Evolutionary conservation across 116 monocot genomes (phyloP).

Genomic region (Dioscorea cayenensis): DNA sequence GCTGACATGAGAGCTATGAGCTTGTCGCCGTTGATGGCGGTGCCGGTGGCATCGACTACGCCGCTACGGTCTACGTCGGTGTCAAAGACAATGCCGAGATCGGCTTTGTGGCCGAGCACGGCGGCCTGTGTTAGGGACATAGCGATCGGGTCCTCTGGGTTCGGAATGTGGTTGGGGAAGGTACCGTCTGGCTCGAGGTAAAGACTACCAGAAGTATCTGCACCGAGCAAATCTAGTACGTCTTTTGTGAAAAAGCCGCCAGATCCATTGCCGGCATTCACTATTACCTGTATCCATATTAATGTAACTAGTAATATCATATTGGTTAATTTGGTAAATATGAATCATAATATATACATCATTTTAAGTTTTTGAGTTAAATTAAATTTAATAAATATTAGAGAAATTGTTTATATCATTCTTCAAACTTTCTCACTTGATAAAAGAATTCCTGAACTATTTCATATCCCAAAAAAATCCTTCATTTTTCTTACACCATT

Average conservation of each 20-base stretch:
- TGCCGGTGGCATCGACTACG: slow-evolving; percentile 32
- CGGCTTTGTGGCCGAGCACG: slow-evolving; percentile 23
- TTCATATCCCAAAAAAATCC: no score
- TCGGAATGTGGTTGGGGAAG: slow-evolving; percentile 58
- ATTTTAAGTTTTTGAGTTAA: no score
- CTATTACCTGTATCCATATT: slow-evolving; percentile 19
- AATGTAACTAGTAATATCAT: no score
- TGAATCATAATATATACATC: no score
- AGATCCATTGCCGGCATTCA: slow-evolving; percentile 56
- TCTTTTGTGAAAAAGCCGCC: slow-evolving; percentile 53
- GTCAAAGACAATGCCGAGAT: slow-evolving; percentile 57
- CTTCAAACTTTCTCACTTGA: no score
- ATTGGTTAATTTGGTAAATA: no score
- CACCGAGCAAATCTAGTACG: slow-evolving; percentile 40
- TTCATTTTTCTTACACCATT: no score
- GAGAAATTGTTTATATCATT: no score
- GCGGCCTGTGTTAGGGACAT: slow-evolving; percentile 41
- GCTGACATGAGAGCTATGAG: slow-evolving; percentile 48
- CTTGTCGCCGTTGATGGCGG: slow-evolving; percentile 37
- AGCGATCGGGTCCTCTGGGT: slow-evolving; percentile 42
- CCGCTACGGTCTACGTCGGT: slow-evolving; percentile 64
- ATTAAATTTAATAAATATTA: no score
- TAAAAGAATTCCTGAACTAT: no score
- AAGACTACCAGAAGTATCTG: slow-evolving; percentile 46
- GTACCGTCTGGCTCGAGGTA: slow-evolving; percentile 43